Base-by-base conservation (phyloP, 352 stramenopile species). In the Globisporangium alternatum region DNA sequence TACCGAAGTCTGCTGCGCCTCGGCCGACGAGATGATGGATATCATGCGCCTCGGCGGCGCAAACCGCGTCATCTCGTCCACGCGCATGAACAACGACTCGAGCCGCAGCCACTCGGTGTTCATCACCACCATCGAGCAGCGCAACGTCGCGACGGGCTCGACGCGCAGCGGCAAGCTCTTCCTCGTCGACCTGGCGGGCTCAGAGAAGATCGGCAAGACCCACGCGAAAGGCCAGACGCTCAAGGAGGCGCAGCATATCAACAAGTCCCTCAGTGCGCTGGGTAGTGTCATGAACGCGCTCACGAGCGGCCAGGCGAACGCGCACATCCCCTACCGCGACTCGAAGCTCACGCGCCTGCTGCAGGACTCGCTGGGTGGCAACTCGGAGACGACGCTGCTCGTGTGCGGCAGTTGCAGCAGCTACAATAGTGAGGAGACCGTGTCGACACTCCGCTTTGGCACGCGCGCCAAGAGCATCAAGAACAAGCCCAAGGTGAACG, bases 61-160 rank as follows among this genome's bases (percentile, higher is more conserved):
- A 54, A 98, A 99, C 75, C 78, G 83, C 51, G 76, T 89, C 5
- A 86, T 94, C 62, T 81, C 82, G 19, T 89, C 81, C 30, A 98
- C 93, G n/a, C 80, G 91, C 48, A 91, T 97, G 75, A 98, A 98
- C 74, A 86, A 81, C 39, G 86, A 96, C 58, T 97, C 86, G 57
- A 96, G 77, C 60, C 82, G 95, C 28, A 97, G 84, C 55, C 97
- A 99, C 80, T 97, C 89, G 17, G 93, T 99, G 22, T 99, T 99
- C 60, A 98, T 92, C 65, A 97, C 99, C 69, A 96, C 97, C 15
- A 88, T 99, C 55, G 95, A 99, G 74, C 93, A 93, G 62, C 70
- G 74, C 31, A 84, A 90, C 39, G 75, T 77, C 2, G 48, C 70
- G n/a, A 90, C 80, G 7, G 77, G 78, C 7, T 83, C 83, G 0